Percentiles rank a stretch among this genome's conserved stretches.
phyloP scores from a whole-genome alignment of 495 filamentous ascomycete species.

The Monascus purpureus region DNA sequence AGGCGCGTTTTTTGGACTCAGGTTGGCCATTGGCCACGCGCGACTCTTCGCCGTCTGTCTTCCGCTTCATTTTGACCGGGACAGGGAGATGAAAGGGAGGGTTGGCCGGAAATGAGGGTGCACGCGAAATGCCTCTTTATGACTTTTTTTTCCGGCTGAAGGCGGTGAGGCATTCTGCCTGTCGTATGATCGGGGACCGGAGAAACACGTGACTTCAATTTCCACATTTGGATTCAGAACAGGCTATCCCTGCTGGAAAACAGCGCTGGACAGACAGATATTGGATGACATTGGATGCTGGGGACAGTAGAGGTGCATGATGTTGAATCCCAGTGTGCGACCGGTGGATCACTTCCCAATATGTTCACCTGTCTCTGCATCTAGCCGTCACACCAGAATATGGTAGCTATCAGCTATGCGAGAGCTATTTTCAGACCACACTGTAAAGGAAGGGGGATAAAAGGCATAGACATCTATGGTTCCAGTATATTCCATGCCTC shows the following conservation, averaged over 20 bases:
- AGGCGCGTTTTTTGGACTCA: conserved; percentile 36
- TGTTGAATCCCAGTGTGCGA: too few species aligned
- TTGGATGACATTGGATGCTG: conserved; percentile 3
- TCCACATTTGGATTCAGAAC: too few species aligned
- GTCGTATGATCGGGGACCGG: conserved; percentile 1
- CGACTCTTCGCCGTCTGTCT: conserved; percentile 25
- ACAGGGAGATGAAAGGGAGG: background rate
- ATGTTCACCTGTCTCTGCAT: too few species aligned
- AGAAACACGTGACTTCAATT: conserved; percentile 3
- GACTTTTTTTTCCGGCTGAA: background rate
- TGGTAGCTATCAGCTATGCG: too few species aligned
- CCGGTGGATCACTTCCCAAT: too few species aligned
- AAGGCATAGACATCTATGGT: too few species aligned
- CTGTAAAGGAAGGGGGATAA: too few species aligned
- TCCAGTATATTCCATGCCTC: too few species aligned
- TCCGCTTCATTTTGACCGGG: conserved; percentile 40
- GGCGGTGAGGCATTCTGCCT: conserved; percentile 10
- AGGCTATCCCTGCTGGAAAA: background rate
- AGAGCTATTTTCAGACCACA: too few species aligned
- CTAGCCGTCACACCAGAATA: too few species aligned
- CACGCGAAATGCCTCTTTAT: conserved; percentile 1
- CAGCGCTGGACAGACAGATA: conserved; percentile 1
- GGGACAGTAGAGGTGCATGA: too few species aligned
- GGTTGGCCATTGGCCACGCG: conserved; percentile 27
- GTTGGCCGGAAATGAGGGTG: background rate